These are phyloP conservation scores for Yarrowia galli DNA, from an alignment of 1,139 yeast genomes.

Conservation along the genomic window DNA sequence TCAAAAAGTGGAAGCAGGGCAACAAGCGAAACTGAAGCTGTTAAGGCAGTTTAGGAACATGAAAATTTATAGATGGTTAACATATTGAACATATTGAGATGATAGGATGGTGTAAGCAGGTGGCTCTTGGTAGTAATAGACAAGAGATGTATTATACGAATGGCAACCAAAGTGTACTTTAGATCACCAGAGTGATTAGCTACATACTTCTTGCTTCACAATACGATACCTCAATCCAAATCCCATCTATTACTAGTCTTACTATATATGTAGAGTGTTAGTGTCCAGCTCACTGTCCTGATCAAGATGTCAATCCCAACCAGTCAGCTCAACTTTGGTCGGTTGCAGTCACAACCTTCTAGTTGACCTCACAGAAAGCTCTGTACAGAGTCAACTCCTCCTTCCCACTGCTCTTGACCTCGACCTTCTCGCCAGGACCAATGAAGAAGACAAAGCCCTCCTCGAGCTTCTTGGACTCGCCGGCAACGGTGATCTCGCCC, in stretches of 20 bases:
- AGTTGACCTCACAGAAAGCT: conserved; percentile 60
- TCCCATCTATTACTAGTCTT: conserved; percentile 23
- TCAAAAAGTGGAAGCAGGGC: conserved; percentile 68
- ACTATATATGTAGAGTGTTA: conserved; percentile 14
- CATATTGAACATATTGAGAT: neutral
- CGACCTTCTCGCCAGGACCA: conserved; percentile 75
- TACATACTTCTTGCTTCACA: no score
- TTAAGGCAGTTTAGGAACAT: neutral
- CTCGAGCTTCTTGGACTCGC: conserved; percentile 49
- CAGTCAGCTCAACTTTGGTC: neutral
- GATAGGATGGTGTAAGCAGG: neutral
- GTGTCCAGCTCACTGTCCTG: neutral
- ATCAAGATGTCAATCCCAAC: neutral
- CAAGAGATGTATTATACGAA: no score
- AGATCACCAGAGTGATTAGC: no score
- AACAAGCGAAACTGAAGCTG: conserved; percentile 44
- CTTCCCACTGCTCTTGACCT: conserved; percentile 59
- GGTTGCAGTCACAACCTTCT: neutral
- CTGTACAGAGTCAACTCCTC: conserved; percentile 77
- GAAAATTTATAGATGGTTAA: conserved; percentile 1
- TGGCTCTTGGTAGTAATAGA: no score
- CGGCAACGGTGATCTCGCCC: conserved; percentile 64
- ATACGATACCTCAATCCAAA: no score
- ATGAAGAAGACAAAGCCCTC: conserved; percentile 85
- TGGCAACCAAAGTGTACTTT: no score